Base-by-base conservation (phyloP, 2,329 filamentous ascomycete genomes). In the Aspergillus japonicus region DNA sequence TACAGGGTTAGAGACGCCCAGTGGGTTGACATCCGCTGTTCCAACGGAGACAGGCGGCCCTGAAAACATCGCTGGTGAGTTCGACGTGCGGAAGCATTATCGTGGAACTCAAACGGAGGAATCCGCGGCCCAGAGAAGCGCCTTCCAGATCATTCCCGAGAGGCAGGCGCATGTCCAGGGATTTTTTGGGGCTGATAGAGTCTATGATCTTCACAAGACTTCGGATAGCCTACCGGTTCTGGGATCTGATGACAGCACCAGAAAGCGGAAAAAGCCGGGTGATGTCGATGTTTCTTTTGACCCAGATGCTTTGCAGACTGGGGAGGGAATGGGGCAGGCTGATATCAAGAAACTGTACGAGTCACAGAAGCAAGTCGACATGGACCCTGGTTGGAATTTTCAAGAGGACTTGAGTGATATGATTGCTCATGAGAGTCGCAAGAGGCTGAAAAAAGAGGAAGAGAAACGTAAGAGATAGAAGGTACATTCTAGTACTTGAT, bases 181-280 rank as follows among this genome's bases (percentile, higher is more conserved):
- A 50, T 98, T 99, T 85, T 98, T 99, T 73, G 95, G 95, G 67
- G 93, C 91, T 68, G 94, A 98, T 73, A 89, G 92, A 71, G 90
- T 90, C 16, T 99, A 99, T 77, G 93, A 99, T 77, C 84, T 99
- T 63, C 89, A 83, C 62, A 86, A 80, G 64, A 81, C 80, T 33
- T 80, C 83, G 62, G 78, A 81, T 23, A 80, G 82, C 61, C 76
- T 91, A 62, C 89, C 90, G 0, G 85, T 96, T 2, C 85, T 99
- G 4, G 95, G 93, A 11, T 84, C 86, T 64, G 91, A 96, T 24
- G 90, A 92, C 60, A 87, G 92, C 58, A 83, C 75, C 56, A 81
- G 91, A 69, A 95, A 96, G 80, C 86, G 92, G 70, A 99, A 98
- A 86, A 96, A 97, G 84, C 93, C 90, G 4, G 95, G 94, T 47